Base-by-base conservation (phyloP, 2,329 filamentous ascomycete species). In the Dactylella cylindrospora region DNA sequence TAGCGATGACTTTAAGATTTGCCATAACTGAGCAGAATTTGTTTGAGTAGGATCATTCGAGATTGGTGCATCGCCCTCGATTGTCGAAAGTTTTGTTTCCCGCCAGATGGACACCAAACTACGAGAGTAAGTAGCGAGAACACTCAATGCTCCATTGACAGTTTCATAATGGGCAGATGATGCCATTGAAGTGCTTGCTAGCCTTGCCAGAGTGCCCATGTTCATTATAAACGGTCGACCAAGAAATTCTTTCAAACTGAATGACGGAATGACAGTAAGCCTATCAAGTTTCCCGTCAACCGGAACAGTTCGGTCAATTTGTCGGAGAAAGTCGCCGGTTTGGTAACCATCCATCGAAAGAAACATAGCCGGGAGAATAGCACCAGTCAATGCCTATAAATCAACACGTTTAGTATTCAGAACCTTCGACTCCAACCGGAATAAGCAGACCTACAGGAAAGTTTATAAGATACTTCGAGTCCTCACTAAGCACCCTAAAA, bases 301-400 rank as follows among this genome's bases (percentile, higher is more conserved):
- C 2, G 78, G 74, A 19, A 89, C 76, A 67, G 94, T 87, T 10
- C 79, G 74, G 66, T 86, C 82, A 60, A 94, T 80, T 0, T 79
- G 78, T 1, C 79, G 79, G 2, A 96, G 76, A 66, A 95, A 91
- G 65, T 86, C 84, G 0, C 84, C 88, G 13, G 84, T 82, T 66
- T 85, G 81, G 44, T 94, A 83, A 1, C 89, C 89, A 69, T 90
- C 85, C 0, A 77, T 77, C 0, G 82, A 83, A 33, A 84, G 84
- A 5, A 84, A 84, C 7, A 88, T 80, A 0, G 85, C 80, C 47
- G 81, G 80, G 26, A 88, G 76, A 29, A 86, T 75, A 0, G 87
- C 76, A 0, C 88, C 87, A 7, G 95, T 76, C 15, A 95, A 75
- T 7, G 77, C 65, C 66, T 68, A 29, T 35, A 12, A 33, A 22